phyloP scores from a whole-genome alignment of 345 rosid genomes.

The Bruguiera gymnorhiza region DNA sequence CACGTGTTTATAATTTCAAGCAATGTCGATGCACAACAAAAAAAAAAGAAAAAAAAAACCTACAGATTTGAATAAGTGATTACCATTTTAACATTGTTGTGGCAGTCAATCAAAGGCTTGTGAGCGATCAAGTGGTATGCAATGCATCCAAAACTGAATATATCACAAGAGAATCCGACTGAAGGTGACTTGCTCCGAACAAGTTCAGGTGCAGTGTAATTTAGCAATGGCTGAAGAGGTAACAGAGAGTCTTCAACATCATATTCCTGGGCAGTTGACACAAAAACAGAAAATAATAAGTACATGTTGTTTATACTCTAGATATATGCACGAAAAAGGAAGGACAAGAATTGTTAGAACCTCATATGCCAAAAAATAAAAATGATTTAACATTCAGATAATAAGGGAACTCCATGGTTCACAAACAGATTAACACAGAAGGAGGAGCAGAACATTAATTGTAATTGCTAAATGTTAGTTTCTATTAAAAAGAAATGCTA shows the following conservation, averaged over 20 bases:
- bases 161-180: conserved; percentile 71
- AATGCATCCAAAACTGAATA: conserved; percentile 95
- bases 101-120: conserved; percentile 89
- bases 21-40: neutral
- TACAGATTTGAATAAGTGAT: conserved; percentile 6
- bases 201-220: conserved; percentile 95
- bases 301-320: neutral
- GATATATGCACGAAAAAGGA: no score
- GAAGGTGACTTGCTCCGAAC: conserved; percentile 68
- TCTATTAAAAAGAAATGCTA: no score
- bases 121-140: conserved; percentile 85
- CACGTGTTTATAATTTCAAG: neutral
- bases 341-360: no score
- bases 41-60: neutral
- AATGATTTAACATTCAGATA: no score
- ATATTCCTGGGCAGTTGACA: conserved; percentile 62
- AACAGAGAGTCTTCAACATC: conserved; percentile 89
- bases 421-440: no score
- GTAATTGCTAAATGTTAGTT: no score
- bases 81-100: conserved; percentile 98
- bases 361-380: no score
- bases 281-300: conserved; percentile 14
- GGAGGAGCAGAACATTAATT: no score
- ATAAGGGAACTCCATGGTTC: no score
- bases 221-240: conserved; percentile 89